phyloP scores from a whole-genome alignment of 352 stramenopile species.

The Globisporangium viniferum region DNA sequence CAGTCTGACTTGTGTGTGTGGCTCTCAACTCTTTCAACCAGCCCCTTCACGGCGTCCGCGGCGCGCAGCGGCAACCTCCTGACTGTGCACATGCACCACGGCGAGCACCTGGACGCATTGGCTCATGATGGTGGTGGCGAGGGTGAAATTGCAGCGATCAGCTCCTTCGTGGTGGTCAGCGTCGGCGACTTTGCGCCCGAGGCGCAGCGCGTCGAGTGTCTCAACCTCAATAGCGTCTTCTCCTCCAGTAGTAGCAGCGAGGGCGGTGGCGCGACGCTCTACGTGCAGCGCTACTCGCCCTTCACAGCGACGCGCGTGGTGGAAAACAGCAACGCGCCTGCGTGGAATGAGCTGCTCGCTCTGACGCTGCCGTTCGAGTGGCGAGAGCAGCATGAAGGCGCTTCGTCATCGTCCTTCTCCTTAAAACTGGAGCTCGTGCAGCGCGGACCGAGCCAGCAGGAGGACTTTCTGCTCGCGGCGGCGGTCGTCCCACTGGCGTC shows the following conservation, averaged over 20 bases:
- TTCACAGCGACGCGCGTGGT: constrained; percentile 66
- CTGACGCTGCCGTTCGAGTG: constrained; percentile 49
- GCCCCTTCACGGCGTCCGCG: constrained; percentile 53
- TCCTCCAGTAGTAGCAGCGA: constrained; percentile 11
- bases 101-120: constrained; percentile 30
- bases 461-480: constrained; percentile 49
- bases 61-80: constrained; percentile 36
- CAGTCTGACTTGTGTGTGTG: not conserved
- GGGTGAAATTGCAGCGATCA: not conserved
- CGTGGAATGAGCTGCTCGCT: constrained; percentile 72
- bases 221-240: constrained; percentile 2
- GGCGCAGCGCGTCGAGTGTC: constrained; percentile 7
- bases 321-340: constrained; percentile 27
- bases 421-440: constrained; percentile 62
- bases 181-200: constrained; percentile 19
- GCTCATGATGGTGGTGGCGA: not conserved
- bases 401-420: not conserved
- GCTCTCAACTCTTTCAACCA: constrained; percentile 5
- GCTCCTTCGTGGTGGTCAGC: constrained; percentile 34
- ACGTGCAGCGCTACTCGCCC: constrained; percentile 49
- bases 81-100: constrained; percentile 52
- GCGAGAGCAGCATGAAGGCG: constrained; percentile 10
- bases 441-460: constrained; percentile 55
- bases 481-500: constrained; percentile 24
- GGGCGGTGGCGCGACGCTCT: constrained; percentile 22